Evolutionary conservation across 2,329 filamentous ascomycete genomes (phyloP).

Genomic region (Orbilia quercus): DNA sequence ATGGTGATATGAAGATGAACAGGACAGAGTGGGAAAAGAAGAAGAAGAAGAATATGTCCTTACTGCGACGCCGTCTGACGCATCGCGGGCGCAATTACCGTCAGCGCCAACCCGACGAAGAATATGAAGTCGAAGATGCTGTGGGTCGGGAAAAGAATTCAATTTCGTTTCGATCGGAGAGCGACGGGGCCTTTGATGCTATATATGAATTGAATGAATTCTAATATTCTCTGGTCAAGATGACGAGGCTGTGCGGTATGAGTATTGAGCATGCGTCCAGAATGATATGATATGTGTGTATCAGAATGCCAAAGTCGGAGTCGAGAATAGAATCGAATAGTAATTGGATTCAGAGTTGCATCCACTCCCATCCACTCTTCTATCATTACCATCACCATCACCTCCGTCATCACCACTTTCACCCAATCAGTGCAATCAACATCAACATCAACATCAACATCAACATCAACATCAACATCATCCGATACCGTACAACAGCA

Average conservation of each 20-base stretch:
- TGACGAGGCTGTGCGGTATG: neutral
- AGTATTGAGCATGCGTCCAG: no score
- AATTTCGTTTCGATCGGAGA: constrained; percentile 47
- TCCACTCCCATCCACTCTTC: no score
- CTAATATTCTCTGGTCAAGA: neutral
- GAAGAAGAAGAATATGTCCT: neutral
- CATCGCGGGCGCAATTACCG: neutral
- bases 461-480: no score
- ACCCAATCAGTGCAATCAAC: neutral
- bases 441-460: no score
- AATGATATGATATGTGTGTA: no score
- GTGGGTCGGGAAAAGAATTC: neutral
- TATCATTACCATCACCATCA: no score
- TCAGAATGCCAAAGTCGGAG: no score
- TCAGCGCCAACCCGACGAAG: constrained; percentile 7
- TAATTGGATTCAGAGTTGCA: no score
- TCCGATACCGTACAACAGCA: no score
- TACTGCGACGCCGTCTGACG: neutral
- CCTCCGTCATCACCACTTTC: no score
- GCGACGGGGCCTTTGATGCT: constrained; percentile 52
- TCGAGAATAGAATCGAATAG: constrained; percentile 33
- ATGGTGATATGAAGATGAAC: neutral
- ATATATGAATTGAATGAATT: constrained; percentile 29
- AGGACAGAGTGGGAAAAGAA: neutral
- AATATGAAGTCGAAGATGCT: no score